phyloP scores from a whole-genome alignment of 768 basidiomycete genomes.

The Tephrocybe sp. region DNA sequence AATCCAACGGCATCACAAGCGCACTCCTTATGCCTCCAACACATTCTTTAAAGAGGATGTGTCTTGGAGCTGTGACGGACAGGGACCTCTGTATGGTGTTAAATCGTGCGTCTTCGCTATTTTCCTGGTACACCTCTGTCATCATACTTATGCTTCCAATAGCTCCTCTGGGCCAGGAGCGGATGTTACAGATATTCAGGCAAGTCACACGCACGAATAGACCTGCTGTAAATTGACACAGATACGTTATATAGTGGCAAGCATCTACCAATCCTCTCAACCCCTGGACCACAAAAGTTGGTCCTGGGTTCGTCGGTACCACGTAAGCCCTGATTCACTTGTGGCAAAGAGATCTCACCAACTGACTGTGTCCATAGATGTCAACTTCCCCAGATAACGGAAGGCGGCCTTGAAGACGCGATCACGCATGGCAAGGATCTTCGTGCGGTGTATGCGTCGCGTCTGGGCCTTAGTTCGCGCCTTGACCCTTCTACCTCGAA shows the following conservation, averaged over 20 bases:
- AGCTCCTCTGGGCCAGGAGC: constrained; percentile 26
- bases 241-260: constrained; percentile 38
- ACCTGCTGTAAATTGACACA: neutral
- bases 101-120: constrained; percentile 28
- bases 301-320: constrained; percentile 44
- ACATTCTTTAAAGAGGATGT: constrained; percentile 51
- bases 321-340: constrained; percentile 29
- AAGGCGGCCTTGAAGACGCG: constrained; percentile 42
- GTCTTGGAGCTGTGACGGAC: constrained; percentile 42
- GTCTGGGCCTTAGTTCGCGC: constrained; percentile 32
- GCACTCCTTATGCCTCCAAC: constrained; percentile 50
- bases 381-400: constrained; percentile 50
- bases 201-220: constrained; percentile 5
- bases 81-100: constrained; percentile 36
- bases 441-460: constrained; percentile 41
- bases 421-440: constrained; percentile 49
- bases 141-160: neutral
- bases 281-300: constrained; percentile 41
- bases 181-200: constrained; percentile 34
- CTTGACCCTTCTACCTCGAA: constrained; percentile 32
- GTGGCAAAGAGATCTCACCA: neutral
- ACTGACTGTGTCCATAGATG: constrained; percentile 28
- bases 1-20: constrained; percentile 54
- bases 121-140: neutral
- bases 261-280: constrained; percentile 35